Evolutionary conservation across 108 stramenopile genomes (phyloP), one percentile per base, ranked within the genome.

Genomic region (Pseudonitzschia multiseries): DNA sequence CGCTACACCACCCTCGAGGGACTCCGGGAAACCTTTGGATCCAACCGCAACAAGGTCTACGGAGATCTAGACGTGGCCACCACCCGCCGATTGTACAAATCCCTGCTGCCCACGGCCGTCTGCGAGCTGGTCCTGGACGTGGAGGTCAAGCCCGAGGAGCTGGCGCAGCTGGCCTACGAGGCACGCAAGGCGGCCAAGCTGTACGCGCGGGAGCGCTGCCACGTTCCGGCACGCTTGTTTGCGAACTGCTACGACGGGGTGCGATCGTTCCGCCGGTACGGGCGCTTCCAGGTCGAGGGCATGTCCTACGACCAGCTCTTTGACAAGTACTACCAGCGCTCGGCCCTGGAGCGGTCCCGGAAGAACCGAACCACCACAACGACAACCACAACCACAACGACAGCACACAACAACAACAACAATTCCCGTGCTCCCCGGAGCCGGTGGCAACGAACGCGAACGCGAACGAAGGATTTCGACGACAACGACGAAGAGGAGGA

Each of bases 271-370:
- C 64, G 77, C 57, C 76, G 81, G 18, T 96, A 95, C 72, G 97
- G 97, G 0, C 85, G 83, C 36, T 98, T 94, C 77, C 84, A 86
- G 61, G 44, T 73, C 43, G 57, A 77, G 33, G 98, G 98, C 4
- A 93, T 96, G 95, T 83, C 89, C n/a, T 98, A 96, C 83, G 89
- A 92, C 29, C 96, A 97, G 75, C 68, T 98, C 20, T 96, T 93
- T 92, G 84, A 88, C 10, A 98, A 98, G 82, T 98, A 98, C 67
- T 89, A 95, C 73, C 44, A 67, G 14, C 66, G 61, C 6, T 62
- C 61, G 33, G 36, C 29, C 36, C 18, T 33, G 20, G 73, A 67
- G 44, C 85, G 89, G 52, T 31, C 63, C 4, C 2, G 33, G 54
- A 13, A 26, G 29, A 27, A 59, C 57, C 15, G 29, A 59, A 59